Evolutionary conservation across 1,139 yeast genomes (phyloP).

Genomic region (Scheffersomyces segobiensis): DNA sequence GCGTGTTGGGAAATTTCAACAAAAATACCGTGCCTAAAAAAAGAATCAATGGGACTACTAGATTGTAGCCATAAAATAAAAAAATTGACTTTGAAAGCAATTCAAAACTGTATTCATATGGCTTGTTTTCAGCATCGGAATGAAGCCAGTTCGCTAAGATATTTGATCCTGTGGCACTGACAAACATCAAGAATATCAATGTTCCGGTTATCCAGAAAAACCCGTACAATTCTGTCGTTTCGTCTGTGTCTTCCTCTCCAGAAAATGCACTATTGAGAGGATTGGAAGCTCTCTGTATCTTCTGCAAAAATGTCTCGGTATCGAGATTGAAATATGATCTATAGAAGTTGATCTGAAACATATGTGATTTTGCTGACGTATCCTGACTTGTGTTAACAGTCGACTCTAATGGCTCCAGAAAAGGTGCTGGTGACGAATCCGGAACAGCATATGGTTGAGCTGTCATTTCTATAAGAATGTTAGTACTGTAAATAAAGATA

Average conservation of each 20-base stretch:
- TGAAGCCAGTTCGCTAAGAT: slow-evolving; percentile 48
- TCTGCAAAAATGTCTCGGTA: slow-evolving; percentile 55
- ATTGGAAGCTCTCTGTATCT: slow-evolving; percentile 44
- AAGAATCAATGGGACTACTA: slow-evolving; percentile 57
- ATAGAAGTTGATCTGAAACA: slow-evolving; percentile 58
- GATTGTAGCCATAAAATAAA: slow-evolving; percentile 71
- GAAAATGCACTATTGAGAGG: slow-evolving; percentile 36
- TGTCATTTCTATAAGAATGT: background rate
- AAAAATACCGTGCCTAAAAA: slow-evolving; percentile 48
- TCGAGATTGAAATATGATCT: slow-evolving; percentile 64
- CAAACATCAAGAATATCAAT: slow-evolving; percentile 68
- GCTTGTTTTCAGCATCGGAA: slow-evolving; percentile 27
- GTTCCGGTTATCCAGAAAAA: slow-evolving; percentile 86
- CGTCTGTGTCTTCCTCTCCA: slow-evolving; percentile 29
- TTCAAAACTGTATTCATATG: slow-evolving; percentile 60
- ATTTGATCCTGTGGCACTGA: slow-evolving; percentile 62
- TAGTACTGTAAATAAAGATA: background rate
- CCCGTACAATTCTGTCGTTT: slow-evolving; percentile 69
- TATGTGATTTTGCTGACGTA: slow-evolving; percentile 31
- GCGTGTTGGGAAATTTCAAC: slow-evolving; percentile 41
- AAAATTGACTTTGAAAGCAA: slow-evolving; percentile 65
- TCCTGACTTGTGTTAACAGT: slow-evolving; percentile 22
- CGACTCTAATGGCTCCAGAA: slow-evolving; percentile 10
- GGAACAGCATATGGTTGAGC: background rate
- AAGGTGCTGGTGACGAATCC: background rate